Evolutionary conservation across 176 grass and related monocot species (phyloP), one percentile per base, ranked within the genome.

Genomic region (Raddia distichophylla): DNA sequence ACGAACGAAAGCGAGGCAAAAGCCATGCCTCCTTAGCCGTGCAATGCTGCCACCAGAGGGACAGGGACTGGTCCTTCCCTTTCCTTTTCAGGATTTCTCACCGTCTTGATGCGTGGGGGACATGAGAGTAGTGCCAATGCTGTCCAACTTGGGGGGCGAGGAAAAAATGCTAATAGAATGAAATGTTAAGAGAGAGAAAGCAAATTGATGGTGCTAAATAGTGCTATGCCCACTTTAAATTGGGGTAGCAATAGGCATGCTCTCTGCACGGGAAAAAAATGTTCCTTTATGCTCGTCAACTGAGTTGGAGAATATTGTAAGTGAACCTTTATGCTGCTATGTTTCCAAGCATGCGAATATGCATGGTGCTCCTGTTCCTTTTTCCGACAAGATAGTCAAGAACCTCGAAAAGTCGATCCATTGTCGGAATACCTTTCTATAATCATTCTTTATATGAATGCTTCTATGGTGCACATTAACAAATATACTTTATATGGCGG

Each of bases 31-130:
- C 11, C 56, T 61, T 76, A 42, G 56, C 68, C 49, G 67, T 40
- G 57, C 22, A 51, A 37, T 82, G 67, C 56, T 72, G 27, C 67
- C 55, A 63, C 50, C 15, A 82, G 72, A 40, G 45, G 6, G 59
- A 83, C 46, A 64, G 44, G 22, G 70, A 74, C 70, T 7, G 81
- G 35, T 66, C 65, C n/a, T 63, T 34, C 66, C 46, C 33, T 47
- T 47, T 56, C 19, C 7, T 55, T 75, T 75, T 52, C 32, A 75
- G 0, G n/a, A 57, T 75, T 65, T 73, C 15, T 63, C 52, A 34
- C 37, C 19, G 44, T 83, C 8, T 65, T 65, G 12, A 73, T 53
- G 35, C 13, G 45, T 51, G 19, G 27, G 27, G 27, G 27, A 27
- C 27, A 0, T 27, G 27, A 27, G 27, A 27, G 27, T 27, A 1